These are phyloP conservation scores for Cardiospermum halicacabum DNA, from an alignment of 345 rosid species.

Conservation along the genomic window DNA sequence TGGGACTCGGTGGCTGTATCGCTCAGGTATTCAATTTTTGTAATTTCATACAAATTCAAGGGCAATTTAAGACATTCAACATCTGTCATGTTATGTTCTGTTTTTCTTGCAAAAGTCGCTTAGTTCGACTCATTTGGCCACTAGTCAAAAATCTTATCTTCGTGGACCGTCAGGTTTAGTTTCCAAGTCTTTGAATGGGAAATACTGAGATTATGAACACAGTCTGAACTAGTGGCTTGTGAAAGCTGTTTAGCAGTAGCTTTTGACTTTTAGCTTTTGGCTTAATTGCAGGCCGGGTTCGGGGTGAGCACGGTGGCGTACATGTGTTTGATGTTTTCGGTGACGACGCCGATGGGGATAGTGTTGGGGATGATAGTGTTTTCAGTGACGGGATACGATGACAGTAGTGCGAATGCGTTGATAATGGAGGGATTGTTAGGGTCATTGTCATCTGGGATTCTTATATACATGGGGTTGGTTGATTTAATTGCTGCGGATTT, in stretches of 20 bases:
- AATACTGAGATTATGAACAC: too few species aligned
- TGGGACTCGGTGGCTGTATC: constrained; percentile 98
- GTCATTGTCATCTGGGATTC: constrained; percentile 76
- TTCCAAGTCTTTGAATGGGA: too few species aligned
- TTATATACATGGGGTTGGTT: constrained; percentile 91
- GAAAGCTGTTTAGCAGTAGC: too few species aligned
- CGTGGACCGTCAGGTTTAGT: too few species aligned
- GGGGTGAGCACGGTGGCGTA: constrained; percentile 59
- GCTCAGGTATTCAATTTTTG: constrained; percentile 60
- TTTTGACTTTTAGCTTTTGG: too few species aligned
- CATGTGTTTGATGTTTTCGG: constrained; percentile 92
- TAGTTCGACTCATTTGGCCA: too few species aligned
- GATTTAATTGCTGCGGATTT: constrained; percentile 86
- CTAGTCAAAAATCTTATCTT: too few species aligned
- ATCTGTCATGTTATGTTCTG: too few species aligned
- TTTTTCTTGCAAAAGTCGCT: too few species aligned
- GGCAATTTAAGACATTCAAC: too few species aligned
- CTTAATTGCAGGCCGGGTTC: constrained; percentile 84
- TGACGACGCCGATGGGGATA: constrained; percentile 86
- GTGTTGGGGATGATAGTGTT: constrained; percentile 78
- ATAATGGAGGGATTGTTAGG: constrained; percentile 89
- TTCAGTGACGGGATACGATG: constrained; percentile 74
- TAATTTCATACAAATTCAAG: too few species aligned
- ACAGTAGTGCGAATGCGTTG: constrained; percentile 66
- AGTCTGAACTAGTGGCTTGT: too few species aligned